phyloP scores from a whole-genome alignment of 192 early-diverging fungal genomes.

The Backusella tarrabulga region DNA sequence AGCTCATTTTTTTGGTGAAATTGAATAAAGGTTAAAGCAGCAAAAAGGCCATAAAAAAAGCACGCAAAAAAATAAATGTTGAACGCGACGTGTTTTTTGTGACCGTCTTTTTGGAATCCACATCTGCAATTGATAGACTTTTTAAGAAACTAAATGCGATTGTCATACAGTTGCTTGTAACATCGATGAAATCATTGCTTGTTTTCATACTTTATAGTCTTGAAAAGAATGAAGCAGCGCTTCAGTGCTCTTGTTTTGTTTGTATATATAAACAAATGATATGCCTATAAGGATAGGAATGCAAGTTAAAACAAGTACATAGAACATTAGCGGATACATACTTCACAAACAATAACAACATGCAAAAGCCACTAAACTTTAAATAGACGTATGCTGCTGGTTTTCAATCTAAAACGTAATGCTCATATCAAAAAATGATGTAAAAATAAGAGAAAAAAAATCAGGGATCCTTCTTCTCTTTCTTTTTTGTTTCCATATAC shows the following conservation, averaged over 20 bases:
- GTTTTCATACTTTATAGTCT: not conserved
- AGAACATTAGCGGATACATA: not conserved
- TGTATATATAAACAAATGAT: not conserved
- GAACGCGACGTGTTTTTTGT: slow-evolving; percentile 1
- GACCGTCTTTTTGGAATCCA: not conserved
- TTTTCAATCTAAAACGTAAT: slow-evolving; percentile 4
- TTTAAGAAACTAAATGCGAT: not conserved
- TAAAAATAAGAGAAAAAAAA: not conserved
- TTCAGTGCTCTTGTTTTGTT: too few relatives aligned
- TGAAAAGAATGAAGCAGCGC: too few relatives aligned
- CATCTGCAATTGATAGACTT: too few relatives aligned
- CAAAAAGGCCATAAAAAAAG: not conserved
- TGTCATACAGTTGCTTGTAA: not conserved
- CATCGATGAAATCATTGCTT: not conserved
- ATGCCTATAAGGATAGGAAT: not conserved
- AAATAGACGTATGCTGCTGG: not conserved
- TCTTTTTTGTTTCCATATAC: not conserved
- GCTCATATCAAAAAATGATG: not conserved
- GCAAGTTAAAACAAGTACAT: not conserved
- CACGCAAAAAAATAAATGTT: not conserved
- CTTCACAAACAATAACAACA: not conserved
- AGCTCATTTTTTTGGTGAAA: not conserved
- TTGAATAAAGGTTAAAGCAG: not conserved
- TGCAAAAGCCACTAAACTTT: not conserved
- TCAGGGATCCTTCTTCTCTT: not conserved